phyloP scores from a whole-genome alignment of 768 basidiomycete genomes.

The Pulveroboletus sp. region DNA sequence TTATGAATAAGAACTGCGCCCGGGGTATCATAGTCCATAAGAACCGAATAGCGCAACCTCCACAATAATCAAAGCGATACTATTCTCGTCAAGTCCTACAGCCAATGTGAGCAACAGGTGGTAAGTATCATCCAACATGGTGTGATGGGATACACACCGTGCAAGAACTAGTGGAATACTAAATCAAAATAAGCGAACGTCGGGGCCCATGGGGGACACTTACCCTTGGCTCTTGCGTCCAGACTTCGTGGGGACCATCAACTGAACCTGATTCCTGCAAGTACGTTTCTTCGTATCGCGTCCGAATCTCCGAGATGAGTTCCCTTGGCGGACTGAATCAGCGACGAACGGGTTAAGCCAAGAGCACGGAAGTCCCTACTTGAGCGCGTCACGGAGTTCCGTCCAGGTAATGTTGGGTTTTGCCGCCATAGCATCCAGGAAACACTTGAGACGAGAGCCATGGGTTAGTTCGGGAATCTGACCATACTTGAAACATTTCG shows the following conservation, averaged over 20 bases:
- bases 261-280: neutral
- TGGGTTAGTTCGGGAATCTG: neutral
- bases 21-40: neutral
- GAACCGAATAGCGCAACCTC: no score
- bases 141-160: conserved; percentile 2
- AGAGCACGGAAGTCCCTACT: conserved; percentile 6
- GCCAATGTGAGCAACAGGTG: neutral
- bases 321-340: conserved; percentile 5
- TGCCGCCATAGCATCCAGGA: conserved; percentile 10
- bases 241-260: neutral
- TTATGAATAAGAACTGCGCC: neutral
- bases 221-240: conserved; percentile 21
- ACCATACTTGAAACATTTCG: neutral
- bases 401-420: conserved; percentile 17
- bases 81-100: conserved; percentile 11
- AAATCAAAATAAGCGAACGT: neutral
- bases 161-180: conserved; percentile 12
- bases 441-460: conserved; percentile 11
- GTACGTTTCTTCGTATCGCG: conserved; percentile 8
- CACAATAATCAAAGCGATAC: conserved; percentile 10
- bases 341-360: neutral
- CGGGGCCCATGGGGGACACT: conserved; percentile 3
- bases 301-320: conserved; percentile 12
- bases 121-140: neutral
- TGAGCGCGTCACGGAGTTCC: conserved; percentile 17